phyloP scores from a whole-genome alignment of 2,329 filamentous ascomycete species.

The Fusarium humuli region DNA sequence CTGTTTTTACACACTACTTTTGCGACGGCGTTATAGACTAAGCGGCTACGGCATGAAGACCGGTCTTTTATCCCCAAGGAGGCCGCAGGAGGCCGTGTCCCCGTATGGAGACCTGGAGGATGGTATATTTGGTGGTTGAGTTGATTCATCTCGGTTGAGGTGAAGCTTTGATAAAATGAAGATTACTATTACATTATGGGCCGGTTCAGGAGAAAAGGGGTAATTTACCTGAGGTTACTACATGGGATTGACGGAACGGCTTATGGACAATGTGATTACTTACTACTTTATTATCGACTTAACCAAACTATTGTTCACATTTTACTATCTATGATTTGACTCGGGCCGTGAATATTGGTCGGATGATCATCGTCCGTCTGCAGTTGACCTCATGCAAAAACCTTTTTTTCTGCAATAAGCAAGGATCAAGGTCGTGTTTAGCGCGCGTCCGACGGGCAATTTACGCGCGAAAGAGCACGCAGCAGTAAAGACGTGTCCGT shows the following conservation, averaged over 20 bases:
- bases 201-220: constrained; percentile 34
- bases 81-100: constrained; percentile 21
- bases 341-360: background rate
- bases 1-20: constrained; percentile 30
- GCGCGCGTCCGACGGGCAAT: constrained; percentile 43
- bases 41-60: constrained; percentile 39
- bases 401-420: background rate
- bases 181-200: constrained; percentile 18
- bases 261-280: constrained; percentile 35
- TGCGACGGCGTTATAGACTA: constrained; percentile 46
- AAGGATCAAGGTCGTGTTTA: constrained; percentile 17
- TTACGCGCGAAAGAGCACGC: constrained; percentile 46
- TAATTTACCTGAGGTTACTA: constrained; percentile 4
- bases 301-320: constrained; percentile 9
- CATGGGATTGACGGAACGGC: constrained; percentile 31
- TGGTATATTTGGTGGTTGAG: constrained; percentile 17
- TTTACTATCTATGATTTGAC: background rate
- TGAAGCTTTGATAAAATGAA: constrained; percentile 26
- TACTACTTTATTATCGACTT: constrained; percentile 28
- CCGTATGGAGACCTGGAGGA: constrained; percentile 20
- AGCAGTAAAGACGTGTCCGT: constrained; percentile 28
- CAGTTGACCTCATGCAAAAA: constrained; percentile 2
- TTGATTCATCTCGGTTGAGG: constrained; percentile 36
- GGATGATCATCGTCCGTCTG: background rate
- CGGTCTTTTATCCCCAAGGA: constrained; percentile 16